Evolutionary conservation across 1,284 basidiomycete genomes (phyloP).

Genomic region (Macrocystidia cucumis): DNA sequence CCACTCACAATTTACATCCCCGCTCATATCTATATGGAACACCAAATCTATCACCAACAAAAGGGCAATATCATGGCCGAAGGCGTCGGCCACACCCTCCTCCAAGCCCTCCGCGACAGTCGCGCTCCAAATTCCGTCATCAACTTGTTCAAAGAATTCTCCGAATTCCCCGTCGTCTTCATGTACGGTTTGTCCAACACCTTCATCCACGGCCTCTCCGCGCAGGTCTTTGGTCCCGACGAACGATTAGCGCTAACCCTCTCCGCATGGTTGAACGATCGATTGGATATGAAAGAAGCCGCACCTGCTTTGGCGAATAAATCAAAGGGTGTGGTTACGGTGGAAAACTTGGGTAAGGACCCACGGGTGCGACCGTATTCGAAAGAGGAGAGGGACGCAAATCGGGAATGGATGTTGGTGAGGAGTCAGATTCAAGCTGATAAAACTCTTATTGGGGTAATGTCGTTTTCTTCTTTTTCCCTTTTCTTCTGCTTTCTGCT

Average conservation of each 20-base stretch:
- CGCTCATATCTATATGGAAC: conserved; percentile 3
- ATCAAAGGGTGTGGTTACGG: conserved; percentile 10
- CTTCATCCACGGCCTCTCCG: conserved; percentile 10
- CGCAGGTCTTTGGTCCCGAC: conserved; percentile 7
- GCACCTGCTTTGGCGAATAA: conserved; percentile 7
- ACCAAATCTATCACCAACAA: not conserved
- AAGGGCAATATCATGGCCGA: conserved; percentile 16
- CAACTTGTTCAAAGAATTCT: conserved; percentile 7
- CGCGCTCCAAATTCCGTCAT: conserved; percentile 6
- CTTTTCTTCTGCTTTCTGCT: not conserved
- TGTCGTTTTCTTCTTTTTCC: not conserved
- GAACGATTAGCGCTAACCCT: conserved; percentile 4
- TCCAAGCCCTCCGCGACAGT: conserved; percentile 3
- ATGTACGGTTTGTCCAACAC: conserved; percentile 8
- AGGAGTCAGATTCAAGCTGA: conserved; percentile 16
- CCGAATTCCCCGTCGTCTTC: conserved; percentile 4
- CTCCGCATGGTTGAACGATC: conserved; percentile 15
- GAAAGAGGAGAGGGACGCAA: conserved; percentile 14
- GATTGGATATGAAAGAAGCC: conserved; percentile 8
- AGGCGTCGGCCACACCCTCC: conserved; percentile 5
- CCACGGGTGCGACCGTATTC: conserved; percentile 23
- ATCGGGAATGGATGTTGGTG: conserved; percentile 18
- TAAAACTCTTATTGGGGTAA: conserved; percentile 19
- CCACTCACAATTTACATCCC: not conserved
- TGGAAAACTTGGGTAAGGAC: conserved; percentile 18